Conservation (phyloP, 73 alveolate genomes). For the Vitrella brassicaformis region DNA sequence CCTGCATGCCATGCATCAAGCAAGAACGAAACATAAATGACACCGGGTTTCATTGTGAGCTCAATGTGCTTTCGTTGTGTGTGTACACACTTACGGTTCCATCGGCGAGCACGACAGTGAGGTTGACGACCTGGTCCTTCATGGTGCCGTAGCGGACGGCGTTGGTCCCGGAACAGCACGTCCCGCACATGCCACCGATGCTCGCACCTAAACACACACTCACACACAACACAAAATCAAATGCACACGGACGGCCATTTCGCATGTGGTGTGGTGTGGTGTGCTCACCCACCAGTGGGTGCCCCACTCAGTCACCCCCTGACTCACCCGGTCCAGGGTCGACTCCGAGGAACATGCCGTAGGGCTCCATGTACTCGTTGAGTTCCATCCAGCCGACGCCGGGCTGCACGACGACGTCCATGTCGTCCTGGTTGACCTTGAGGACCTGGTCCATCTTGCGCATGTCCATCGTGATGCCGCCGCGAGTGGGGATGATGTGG, state of each 20-base stretch:
- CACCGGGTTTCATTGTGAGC: too few species aligned
- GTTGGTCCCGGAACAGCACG: constrained; percentile 5
- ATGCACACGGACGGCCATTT: too few species aligned
- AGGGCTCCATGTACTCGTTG: neutral
- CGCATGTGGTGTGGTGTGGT: too few species aligned
- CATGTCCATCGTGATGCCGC: neutral
- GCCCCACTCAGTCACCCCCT: too few species aligned
- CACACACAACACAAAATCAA: too few species aligned
- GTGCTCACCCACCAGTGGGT: too few species aligned
- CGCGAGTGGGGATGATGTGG: neutral
- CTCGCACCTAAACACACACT: too few species aligned
- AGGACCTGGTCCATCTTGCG: neutral
- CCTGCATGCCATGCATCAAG: neutral
- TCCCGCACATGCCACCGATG: constrained; percentile 4
- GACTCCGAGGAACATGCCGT: constrained; percentile 1
- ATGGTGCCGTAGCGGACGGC: neutral
- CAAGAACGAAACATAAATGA: neutral
- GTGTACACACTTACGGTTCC: neutral
- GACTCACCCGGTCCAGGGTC: constrained; percentile 7
- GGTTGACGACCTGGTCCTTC: neutral
- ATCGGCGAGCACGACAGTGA: neutral
- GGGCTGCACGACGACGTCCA: constrained; percentile 1
- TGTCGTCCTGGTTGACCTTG: neutral
- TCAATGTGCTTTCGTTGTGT: too few species aligned
- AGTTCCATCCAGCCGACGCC: constrained; percentile 8